Evolutionary conservation across 768 basidiomycete species (phyloP), one percentile per base, ranked within the genome.

Genomic region (Boletus speciosus): DNA sequence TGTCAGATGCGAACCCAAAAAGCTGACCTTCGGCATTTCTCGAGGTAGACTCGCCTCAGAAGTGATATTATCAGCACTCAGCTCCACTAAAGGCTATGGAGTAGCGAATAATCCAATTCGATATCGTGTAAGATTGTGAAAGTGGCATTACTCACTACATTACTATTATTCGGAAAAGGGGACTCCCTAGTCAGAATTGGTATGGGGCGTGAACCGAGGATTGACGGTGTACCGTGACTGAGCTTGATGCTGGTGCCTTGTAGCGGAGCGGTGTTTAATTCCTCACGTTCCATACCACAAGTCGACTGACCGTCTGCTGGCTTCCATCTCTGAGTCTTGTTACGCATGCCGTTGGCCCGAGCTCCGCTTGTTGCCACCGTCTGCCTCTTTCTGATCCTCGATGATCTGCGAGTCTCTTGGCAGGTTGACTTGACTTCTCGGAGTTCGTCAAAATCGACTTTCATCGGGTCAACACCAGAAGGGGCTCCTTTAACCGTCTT

Each of bases 401-500:
- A 54, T 6, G 58, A 60, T 39, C 51, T 66, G 21, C 61, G 58
- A 39, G 56, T 56, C 10, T 48, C 59, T 32, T 46, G 46, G 25
- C 32, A 36, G 23, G 42, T 41, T 44, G 53, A 23, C 27, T 42
- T 49, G 16, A 27, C 15, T n/a, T 60, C 59, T 25, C 72, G 70
- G 43, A 70, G 63, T 44, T 69, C 68, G 43, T 75, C 73, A 37
- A 68, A 70, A 51, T 75, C 66, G 35, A 71, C 51, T 19, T 34
- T 40, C 6, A 50, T 53, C 2, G 47, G 45, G 49, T 37, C 49
- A 16, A 52, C 51, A 4, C 37, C 39, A 19, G 73, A 66, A 29
- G 75, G 72, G 6, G 74, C 68, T 25, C 60, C 59, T 35, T 71
- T 70, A 16, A 60, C 66, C 58, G 71, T 73, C 57, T 67, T 72